Evolutionary conservation across 1,284 basidiomycete species (phyloP).

Genomic region (Porodaedalea pini): DNA sequence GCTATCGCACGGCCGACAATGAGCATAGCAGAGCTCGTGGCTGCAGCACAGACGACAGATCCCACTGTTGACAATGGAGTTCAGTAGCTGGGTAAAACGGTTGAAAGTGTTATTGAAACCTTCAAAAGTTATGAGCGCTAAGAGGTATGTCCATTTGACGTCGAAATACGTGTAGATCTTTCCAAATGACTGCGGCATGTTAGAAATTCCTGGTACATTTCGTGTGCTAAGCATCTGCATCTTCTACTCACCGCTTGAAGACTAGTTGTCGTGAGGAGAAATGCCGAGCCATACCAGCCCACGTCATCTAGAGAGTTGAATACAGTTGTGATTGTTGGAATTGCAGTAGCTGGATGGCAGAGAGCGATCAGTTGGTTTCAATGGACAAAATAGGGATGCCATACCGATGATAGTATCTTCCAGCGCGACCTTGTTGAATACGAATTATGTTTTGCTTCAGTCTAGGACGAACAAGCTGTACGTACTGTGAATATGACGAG

Average conservation of each 20-base stretch:
- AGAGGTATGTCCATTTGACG: slow-evolving; percentile 31
- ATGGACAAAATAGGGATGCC: background rate
- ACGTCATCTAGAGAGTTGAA: slow-evolving; percentile 19
- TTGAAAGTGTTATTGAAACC: background rate
- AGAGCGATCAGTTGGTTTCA: background rate
- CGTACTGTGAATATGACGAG: background rate
- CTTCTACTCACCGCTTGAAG: slow-evolving; percentile 16
- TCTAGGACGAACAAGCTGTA: background rate
- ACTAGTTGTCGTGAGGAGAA: slow-evolving; percentile 33
- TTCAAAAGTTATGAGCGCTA: slow-evolving; percentile 34
- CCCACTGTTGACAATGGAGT: slow-evolving; percentile 28
- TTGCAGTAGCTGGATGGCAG: slow-evolving; percentile 30
- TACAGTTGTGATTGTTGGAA: slow-evolving; percentile 31
- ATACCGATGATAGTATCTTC: slow-evolving; percentile 37
- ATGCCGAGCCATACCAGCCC: slow-evolving; percentile 27
- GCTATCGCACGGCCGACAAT: slow-evolving; percentile 44
- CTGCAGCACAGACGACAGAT: slow-evolving; percentile 31
- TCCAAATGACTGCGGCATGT: slow-evolving; percentile 15
- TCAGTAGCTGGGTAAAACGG: background rate
- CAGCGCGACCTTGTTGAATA: slow-evolving; percentile 23
- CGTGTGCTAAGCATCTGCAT: no score
- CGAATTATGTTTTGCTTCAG: background rate
- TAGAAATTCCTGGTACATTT: background rate
- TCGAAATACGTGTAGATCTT: slow-evolving; percentile 22
- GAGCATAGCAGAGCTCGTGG: slow-evolving; percentile 39